These are phyloP conservation scores for Lactifluus volemus DNA, from an alignment of 768 basidiomycete genomes.

Conservation along the genomic window DNA sequence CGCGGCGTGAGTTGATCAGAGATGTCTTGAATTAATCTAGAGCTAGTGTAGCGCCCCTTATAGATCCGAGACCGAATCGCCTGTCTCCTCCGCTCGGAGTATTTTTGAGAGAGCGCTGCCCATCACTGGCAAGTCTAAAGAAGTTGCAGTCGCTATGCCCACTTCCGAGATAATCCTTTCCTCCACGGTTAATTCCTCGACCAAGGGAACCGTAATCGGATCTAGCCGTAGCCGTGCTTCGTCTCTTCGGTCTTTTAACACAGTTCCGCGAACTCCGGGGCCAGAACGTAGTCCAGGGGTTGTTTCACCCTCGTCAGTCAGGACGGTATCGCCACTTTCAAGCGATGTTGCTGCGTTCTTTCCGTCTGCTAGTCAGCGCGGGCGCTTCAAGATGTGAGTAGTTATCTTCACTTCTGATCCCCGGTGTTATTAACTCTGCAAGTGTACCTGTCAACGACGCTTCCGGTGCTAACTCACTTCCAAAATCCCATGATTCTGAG, in stretches of 20 bases:
- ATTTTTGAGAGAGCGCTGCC: conserved; percentile 6
- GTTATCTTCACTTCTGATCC: neutral
- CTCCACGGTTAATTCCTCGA: neutral
- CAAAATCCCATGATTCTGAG: conserved; percentile 3
- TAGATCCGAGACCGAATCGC: conserved; percentile 9
- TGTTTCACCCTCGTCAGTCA: neutral
- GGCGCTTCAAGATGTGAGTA: conserved; percentile 10
- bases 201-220: neutral
- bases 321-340: conserved; percentile 5
- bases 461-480: neutral
- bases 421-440: neutral
- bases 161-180: neutral
- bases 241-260: neutral
- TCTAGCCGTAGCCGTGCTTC: neutral
- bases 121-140: neutral
- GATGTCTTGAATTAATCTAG: neutral
- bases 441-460: neutral
- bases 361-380: neutral
- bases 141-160: neutral
- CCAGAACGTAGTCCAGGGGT: neutral
- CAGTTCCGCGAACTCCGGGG: neutral
- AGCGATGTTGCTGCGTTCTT: neutral
- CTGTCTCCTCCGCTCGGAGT: conserved; percentile 13
- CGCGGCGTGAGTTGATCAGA: conserved; percentile 4
- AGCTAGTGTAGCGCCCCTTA: conserved; percentile 5